Percentiles rank a stretch among this genome's conserved stretches.
Conservation (phyloP, 306 rosid species). For the Quercus gilva region DNA sequence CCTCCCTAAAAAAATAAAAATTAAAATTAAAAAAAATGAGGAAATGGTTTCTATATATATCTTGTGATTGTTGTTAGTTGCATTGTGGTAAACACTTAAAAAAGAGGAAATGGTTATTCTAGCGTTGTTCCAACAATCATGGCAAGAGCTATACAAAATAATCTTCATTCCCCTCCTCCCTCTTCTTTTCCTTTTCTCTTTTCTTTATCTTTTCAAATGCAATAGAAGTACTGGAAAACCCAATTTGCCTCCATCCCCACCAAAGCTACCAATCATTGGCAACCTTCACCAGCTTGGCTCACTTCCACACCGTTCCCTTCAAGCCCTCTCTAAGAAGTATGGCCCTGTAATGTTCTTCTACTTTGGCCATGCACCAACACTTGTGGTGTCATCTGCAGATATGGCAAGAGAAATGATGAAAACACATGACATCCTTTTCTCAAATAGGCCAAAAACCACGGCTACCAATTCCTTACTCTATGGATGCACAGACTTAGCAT, state of each 20-base stretch:
- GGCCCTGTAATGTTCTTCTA: conserved; percentile 15
- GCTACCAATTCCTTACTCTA: conserved; percentile 11
- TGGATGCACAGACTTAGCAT: conserved; percentile 15
- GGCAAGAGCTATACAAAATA: not conserved
- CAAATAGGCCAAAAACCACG: conserved; percentile 9
- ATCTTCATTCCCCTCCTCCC: not conserved
- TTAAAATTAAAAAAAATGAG: too few relatives aligned
- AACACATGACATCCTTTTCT: conserved; percentile 26
- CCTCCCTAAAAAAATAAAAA: too few relatives aligned
- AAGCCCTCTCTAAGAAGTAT: not conserved
- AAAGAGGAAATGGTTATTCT: not conserved
- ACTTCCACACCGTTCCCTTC: conserved; percentile 21
- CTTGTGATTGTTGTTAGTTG: not conserved
- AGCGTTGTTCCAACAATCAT: not conserved
- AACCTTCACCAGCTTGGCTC: conserved; percentile 30
- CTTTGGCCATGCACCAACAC: conserved; percentile 9
- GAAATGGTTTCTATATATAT: too few relatives aligned
- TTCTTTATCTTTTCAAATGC: not conserved
- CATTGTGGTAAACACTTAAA: not conserved
- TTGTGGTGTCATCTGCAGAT: conserved; percentile 31
- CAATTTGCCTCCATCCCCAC: conserved; percentile 13
- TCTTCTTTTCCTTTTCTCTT: not conserved
- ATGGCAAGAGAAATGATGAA: conserved; percentile 26
- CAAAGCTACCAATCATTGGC: conserved; percentile 13
- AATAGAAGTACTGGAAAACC: not conserved